phyloP scores from a whole-genome alignment of 805 yeast species.

The Hanseniaspora mollemarum region DNA sequence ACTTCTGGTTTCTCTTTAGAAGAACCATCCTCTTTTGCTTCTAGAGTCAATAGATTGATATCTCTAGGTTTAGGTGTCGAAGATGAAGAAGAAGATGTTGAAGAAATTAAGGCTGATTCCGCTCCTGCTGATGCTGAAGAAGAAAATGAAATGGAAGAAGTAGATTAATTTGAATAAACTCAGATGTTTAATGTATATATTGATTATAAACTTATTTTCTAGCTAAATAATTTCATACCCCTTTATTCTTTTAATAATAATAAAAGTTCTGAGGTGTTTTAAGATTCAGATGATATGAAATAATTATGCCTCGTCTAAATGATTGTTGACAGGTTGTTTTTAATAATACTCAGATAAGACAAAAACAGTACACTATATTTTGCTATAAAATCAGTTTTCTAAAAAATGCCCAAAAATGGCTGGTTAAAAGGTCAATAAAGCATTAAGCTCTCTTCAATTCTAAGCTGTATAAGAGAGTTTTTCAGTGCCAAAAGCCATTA shows the following conservation, averaged over 20 bases:
- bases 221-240: no score
- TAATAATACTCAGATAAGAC: no score
- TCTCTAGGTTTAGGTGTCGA: conserved; percentile 97
- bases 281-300: not conserved
- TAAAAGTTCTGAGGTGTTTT: not conserved
- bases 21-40: conserved; percentile 95
- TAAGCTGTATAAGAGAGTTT: no score
- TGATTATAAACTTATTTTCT: not conserved
- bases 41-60: conserved; percentile 95
- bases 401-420: no score
- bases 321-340: no score
- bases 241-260: not conserved
- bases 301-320: no score
- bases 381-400: no score
- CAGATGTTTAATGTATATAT: not conserved
- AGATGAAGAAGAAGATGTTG: conserved; percentile 58
- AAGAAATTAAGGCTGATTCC: conserved; percentile 40
- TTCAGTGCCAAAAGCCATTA: no score
- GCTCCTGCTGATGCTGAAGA: conserved; percentile 51
- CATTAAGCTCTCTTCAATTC: no score
- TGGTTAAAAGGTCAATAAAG: no score
- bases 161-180: conserved; percentile 47
- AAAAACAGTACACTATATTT: no score
- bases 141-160: conserved; percentile 95
- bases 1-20: conserved; percentile 98